A percentile compares a stretch with the other conserved stretches of the same genome.
Conservation (phyloP, 2,329 filamentous ascomycete species). For the Aspergillus novoparasiticus region DNA sequence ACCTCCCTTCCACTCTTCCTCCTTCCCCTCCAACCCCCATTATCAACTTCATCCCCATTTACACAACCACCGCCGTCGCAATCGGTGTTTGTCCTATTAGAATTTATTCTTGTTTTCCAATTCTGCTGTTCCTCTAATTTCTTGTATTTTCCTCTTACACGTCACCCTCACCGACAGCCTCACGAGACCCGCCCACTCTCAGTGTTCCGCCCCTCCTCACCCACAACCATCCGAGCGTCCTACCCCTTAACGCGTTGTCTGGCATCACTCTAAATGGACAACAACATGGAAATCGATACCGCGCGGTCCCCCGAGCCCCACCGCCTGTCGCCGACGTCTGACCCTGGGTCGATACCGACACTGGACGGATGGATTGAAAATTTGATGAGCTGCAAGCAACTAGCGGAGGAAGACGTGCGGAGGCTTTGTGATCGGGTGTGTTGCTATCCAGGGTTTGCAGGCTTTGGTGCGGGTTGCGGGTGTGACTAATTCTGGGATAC, state of each 20-base stretch:
- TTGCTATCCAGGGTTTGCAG: conserved; percentile 18
- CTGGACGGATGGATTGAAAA: conserved; percentile 98
- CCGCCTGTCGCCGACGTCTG: conserved; percentile 73
- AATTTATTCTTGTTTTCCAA: conserved; percentile 18
- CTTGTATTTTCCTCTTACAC: conserved; percentile 11
- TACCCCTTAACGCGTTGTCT: conserved; percentile 9
- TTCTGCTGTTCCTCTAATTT: conserved; percentile 6
- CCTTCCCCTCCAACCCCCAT: conserved; percentile 5
- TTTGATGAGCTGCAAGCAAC: conserved; percentile 98
- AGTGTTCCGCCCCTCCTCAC: conserved; percentile 26
- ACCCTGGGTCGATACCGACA: conserved; percentile 87
- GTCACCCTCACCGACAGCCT: conserved; percentile 23
- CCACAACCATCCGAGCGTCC: conserved; percentile 18
- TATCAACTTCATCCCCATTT: conserved; percentile 17
- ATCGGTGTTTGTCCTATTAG: conserved; percentile 12
- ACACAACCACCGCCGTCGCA: conserved; percentile 1
- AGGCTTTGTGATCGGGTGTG: conserved; percentile 95
- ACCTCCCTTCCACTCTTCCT: conserved; percentile 6
- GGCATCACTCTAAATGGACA: conserved; percentile 68
- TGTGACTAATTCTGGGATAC: conserved; percentile 18
- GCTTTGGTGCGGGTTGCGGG: not conserved
- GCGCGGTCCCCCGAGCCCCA: conserved; percentile 78
- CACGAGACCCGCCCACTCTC: conserved; percentile 38
- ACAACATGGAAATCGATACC: conserved; percentile 95
- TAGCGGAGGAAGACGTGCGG: conserved; percentile 91